Percentiles rank a stretch among this genome's conserved stretches.
These are phyloP conservation scores for Fusarium anguioides DNA, from an alignment of 2,329 filamentous ascomycete genomes.

Conservation along the genomic window DNA sequence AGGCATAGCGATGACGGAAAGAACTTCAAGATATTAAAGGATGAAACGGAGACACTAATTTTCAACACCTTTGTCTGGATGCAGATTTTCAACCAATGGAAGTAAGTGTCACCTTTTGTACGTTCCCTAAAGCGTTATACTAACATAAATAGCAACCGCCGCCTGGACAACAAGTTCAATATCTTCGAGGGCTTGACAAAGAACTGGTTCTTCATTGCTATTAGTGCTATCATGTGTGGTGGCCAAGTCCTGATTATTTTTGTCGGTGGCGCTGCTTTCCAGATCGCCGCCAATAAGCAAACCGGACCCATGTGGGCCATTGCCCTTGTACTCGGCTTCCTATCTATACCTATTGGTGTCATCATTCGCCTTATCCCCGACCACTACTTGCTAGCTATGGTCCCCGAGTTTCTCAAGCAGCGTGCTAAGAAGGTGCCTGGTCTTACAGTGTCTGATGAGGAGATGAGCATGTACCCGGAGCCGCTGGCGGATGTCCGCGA, in stretches of 20 bases:
- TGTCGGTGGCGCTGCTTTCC: constrained; percentile 84
- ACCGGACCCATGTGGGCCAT: constrained; percentile 86
- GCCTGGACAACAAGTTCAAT: constrained; percentile 94
- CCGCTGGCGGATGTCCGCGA: constrained; percentile 80
- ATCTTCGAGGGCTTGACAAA: constrained; percentile 88
- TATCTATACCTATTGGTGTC: constrained; percentile 88
- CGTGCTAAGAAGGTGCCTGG: constrained; percentile 60
- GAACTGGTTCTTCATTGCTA: constrained; percentile 90
- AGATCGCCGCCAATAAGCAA: constrained; percentile 70
- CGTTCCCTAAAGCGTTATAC: neutral
- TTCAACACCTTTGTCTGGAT: constrained; percentile 99
- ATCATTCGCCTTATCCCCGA: constrained; percentile 87
- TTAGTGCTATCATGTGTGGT: constrained; percentile 87
- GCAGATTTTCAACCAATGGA: constrained; percentile 99
- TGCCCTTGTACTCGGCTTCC: constrained; percentile 81
- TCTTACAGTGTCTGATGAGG: constrained; percentile 73
- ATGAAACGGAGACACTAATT: constrained; percentile 82
- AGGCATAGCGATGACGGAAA: too few relatives aligned
- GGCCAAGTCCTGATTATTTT: constrained; percentile 92
- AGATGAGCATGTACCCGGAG: constrained; percentile 76
- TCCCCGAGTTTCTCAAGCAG: constrained; percentile 65
- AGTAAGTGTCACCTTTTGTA: constrained; percentile 65
- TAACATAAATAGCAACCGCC: constrained; percentile 73
- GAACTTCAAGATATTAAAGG: too few relatives aligned
- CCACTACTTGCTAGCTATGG: constrained; percentile 64